Conservation (phyloP, 139 green algal species). For the Trebouxia sp. region DNA sequence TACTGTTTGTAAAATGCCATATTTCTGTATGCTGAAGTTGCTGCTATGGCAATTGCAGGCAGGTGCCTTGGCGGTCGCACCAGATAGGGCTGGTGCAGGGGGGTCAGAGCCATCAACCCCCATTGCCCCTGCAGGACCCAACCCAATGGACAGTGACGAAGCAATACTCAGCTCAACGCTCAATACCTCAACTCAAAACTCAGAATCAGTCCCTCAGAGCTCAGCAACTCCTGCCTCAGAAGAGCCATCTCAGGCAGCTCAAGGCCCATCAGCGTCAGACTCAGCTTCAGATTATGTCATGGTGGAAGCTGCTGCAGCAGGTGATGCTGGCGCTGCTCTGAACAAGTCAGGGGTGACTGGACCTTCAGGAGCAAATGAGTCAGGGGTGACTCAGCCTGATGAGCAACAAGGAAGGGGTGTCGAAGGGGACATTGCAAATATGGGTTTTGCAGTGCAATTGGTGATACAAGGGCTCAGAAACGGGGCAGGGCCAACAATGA, state of each 20-base stretch:
- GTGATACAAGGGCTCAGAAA: constrained; percentile 39
- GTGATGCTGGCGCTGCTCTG: neutral
- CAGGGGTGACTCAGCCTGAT: neutral
- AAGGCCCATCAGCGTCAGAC: too few relatives aligned
- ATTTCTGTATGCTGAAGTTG: too few relatives aligned
- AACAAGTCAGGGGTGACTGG: neutral
- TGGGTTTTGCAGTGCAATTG: constrained; percentile 49
- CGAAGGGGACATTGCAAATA: constrained; percentile 7
- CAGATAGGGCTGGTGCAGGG: neutral
- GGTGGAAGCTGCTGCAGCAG: neutral
- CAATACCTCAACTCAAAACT: neutral
- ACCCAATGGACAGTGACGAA: constrained; percentile 16
- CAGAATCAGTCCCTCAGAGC: neutral
- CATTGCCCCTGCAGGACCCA: neutral
- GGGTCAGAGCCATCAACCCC: neutral
- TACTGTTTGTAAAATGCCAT: too few relatives aligned
- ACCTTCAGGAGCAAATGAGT: neutral
- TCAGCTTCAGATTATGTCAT: neutral
- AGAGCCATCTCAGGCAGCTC: neutral
- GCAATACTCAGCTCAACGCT: constrained; percentile 1
- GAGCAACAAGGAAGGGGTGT: neutral
- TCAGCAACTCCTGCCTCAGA: neutral
- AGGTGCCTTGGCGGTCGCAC: neutral
- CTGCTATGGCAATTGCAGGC: neutral
- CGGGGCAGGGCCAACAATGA: constrained; percentile 45